Percentiles rank a stretch among this genome's conserved stretches.
phyloP scores from a whole-genome alignment of 2,329 filamentous ascomycete species.

The Verticillium isaacii region DNA sequence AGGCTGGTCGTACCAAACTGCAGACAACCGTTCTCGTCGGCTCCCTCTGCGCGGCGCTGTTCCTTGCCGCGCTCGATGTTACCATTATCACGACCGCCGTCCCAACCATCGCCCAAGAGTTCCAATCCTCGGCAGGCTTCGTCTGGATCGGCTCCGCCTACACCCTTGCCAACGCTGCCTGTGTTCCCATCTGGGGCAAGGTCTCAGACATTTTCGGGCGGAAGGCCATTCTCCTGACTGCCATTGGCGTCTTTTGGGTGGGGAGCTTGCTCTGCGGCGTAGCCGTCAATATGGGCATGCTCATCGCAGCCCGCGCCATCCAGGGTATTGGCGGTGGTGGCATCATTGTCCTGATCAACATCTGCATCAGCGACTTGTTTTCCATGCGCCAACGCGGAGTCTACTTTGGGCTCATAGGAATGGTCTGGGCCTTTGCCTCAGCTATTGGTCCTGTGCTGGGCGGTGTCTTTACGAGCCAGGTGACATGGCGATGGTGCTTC shows the following conservation, averaged over 20 bases:
- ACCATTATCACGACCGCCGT: conserved; percentile 59
- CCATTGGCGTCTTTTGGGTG: conserved; percentile 44
- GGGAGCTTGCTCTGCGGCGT: conserved; percentile 46
- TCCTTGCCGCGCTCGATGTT: conserved; percentile 42
- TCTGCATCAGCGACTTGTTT: conserved; percentile 50
- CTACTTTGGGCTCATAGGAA: conserved; percentile 60
- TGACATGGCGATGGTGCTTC: conserved; percentile 56
- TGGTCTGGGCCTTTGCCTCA: conserved; percentile 62
- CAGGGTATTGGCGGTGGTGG: conserved; percentile 50
- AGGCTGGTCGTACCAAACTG: conserved; percentile 29
- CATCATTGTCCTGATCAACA: conserved; percentile 46
- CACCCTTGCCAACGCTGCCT: conserved; percentile 63
- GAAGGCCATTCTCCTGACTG: conserved; percentile 45
- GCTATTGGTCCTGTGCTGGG: conserved; percentile 61
- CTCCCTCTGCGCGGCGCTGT: conserved; percentile 22
- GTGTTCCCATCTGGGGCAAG: conserved; percentile 66
- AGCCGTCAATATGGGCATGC: conserved; percentile 37
- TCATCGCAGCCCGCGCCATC: conserved; percentile 42
- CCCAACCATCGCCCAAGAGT: conserved; percentile 53
- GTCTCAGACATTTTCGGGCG: conserved; percentile 55
- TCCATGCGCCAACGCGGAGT: conserved; percentile 37
- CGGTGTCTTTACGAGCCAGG: conserved; percentile 59
- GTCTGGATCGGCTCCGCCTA: conserved; percentile 76
- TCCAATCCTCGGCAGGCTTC: conserved; percentile 62
- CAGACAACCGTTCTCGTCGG: conserved; percentile 22